A percentile compares a stretch with the other conserved stretches of the same genome.
These are phyloP conservation scores for Erodium trifolium DNA, from an alignment of 441 rosid genomes.

Conservation along the genomic window DNA sequence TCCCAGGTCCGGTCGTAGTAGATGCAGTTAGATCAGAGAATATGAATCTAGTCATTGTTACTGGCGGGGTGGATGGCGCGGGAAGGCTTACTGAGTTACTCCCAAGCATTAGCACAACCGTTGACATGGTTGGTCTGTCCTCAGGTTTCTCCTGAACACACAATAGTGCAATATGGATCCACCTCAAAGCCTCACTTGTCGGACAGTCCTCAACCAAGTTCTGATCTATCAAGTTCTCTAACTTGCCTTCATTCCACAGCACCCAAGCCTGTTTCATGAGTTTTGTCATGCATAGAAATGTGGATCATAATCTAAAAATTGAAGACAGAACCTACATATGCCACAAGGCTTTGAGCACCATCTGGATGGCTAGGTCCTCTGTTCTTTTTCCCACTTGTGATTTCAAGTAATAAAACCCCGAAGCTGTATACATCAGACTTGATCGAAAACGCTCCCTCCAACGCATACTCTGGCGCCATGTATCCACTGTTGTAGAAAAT, in stretches of 20 bases:
- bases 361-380: slow-evolving; percentile 21
- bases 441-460: slow-evolving; percentile 32
- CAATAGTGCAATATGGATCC: slow-evolving; percentile 33
- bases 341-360: slow-evolving; percentile 24
- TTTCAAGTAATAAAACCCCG: slow-evolving; percentile 40
- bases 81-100: slow-evolving; percentile 18
- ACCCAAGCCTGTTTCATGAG: slow-evolving; percentile 24
- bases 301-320: not conserved
- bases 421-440: slow-evolving; percentile 44
- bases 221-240: slow-evolving; percentile 21
- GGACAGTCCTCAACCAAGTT: slow-evolving; percentile 13
- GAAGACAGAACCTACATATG: slow-evolving; percentile 30
- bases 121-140: slow-evolving; percentile 32
- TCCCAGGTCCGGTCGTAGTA: not conserved
- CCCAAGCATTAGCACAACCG: slow-evolving; percentile 17
- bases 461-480: slow-evolving; percentile 41
- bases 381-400: slow-evolving; percentile 30
- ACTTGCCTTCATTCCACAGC: slow-evolving; percentile 23
- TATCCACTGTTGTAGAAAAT: slow-evolving; percentile 27
- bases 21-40: slow-evolving; percentile 7
- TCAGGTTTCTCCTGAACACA: slow-evolving; percentile 32
- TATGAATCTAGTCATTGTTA: not conserved
- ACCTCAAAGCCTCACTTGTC: slow-evolving; percentile 25
- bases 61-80: slow-evolving; percentile 26
- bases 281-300: not conserved